These are phyloP conservation scores for Schizochytrium sp. DNA, from an alignment of 108 stramenopile genomes.

Conservation along the genomic window DNA sequence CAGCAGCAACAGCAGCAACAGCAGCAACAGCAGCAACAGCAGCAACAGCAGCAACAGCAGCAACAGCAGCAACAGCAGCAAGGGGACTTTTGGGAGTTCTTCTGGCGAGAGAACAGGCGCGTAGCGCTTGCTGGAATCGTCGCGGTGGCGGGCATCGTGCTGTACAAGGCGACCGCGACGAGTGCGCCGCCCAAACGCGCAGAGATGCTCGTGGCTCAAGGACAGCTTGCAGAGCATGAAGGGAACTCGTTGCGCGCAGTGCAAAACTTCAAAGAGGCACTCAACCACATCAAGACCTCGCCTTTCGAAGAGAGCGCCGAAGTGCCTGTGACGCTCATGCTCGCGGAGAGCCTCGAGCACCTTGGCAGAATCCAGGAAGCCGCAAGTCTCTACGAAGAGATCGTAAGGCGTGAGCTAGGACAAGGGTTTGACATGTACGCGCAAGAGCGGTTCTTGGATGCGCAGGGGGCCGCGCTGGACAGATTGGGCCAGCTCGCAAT, in stretches of 20 bases:
- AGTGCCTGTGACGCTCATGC: neutral
- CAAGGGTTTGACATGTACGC: neutral
- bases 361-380: neutral
- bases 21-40: too few relatives aligned
- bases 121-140: neutral
- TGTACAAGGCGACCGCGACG: neutral
- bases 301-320: neutral
- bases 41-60: too few relatives aligned
- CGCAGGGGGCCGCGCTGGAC: neutral
- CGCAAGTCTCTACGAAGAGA: neutral
- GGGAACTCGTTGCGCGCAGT: neutral
- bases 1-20: too few relatives aligned
- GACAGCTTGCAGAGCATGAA: neutral
- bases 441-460: neutral
- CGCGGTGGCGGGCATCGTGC: neutral
- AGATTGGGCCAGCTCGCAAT: neutral
- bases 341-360: neutral
- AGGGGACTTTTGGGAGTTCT: neutral
- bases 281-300: neutral
- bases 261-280: neutral
- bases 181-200: neutral
- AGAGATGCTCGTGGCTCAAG: neutral
- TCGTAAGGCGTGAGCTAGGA: neutral
- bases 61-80: too few relatives aligned
- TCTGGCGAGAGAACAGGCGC: neutral